Evolutionary conservation across 1,284 basidiomycete species (phyloP).

Genomic region (Xerocomus nothofagi): DNA sequence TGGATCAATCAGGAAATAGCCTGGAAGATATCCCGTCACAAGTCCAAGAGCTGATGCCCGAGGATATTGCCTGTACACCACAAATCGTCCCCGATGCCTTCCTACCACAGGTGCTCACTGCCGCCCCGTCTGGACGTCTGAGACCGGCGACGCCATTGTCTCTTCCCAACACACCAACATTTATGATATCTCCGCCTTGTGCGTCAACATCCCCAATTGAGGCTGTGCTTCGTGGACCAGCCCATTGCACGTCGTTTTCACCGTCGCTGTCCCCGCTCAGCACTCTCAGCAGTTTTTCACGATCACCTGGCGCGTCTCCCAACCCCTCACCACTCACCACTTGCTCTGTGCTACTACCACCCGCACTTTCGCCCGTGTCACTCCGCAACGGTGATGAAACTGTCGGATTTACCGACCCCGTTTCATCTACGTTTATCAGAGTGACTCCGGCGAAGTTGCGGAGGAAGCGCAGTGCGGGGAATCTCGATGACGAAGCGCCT

Average conservation of each 20-base stretch:
- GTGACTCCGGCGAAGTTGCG: not conserved
- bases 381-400: not conserved
- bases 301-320: slow-evolving; percentile 14
- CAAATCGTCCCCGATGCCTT: not conserved
- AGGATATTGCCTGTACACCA: slow-evolving; percentile 24
- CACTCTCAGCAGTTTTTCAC: slow-evolving; percentile 15
- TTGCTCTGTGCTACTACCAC: slow-evolving; percentile 3
- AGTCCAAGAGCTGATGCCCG: slow-evolving; percentile 13
- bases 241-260: not conserved
- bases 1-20: slow-evolving; percentile 20
- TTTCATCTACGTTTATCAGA: not conserved
- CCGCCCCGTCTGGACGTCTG: not conserved
- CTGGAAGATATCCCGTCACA: slow-evolving; percentile 21
- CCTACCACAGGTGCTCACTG: not conserved
- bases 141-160: not conserved
- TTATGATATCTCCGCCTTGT: not conserved
- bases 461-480: slow-evolving; percentile 17
- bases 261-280: slow-evolving; percentile 23
- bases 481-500: slow-evolving; percentile 1
- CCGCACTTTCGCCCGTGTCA: not conserved
- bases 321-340: not conserved
- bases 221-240: not conserved
- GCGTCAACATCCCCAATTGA: not conserved
- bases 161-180: not conserved
- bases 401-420: not conserved